Conservation (phyloP, 2,329 filamentous ascomycete genomes). For the Phialocephala sp. region DNA sequence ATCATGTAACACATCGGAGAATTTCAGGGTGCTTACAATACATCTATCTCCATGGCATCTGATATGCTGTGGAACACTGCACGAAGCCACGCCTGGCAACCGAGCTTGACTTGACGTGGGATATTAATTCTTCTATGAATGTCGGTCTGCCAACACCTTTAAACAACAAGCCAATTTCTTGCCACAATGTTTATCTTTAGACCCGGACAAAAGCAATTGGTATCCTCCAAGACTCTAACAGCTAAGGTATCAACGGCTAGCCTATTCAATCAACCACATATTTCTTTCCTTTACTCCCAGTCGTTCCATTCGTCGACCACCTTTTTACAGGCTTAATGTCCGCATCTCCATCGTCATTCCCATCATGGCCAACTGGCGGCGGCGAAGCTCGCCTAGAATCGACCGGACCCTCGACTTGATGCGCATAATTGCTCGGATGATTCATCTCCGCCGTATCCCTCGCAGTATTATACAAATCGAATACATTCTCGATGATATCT, state of each 20-base stretch:
- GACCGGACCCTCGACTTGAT: conserved; percentile 27
- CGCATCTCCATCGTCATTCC: neutral
- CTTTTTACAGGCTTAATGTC: neutral
- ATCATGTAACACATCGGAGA: neutral
- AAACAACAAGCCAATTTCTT: neutral
- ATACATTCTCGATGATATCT: conserved; percentile 33
- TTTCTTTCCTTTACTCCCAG: conserved; percentile 9
- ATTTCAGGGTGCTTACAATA: neutral
- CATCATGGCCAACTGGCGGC: neutral
- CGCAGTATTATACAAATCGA: conserved; percentile 37
- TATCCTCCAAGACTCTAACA: conserved; percentile 9
- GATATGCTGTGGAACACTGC: neutral
- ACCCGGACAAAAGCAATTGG: neutral
- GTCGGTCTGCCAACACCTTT: neutral
- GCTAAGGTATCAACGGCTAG: neutral
- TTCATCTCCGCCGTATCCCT: conserved; percentile 40
- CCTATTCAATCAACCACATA: conserved; percentile 18
- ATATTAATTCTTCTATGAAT: conserved; percentile 5
- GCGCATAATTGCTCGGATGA: conserved; percentile 34
- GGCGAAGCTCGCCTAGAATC: neutral
- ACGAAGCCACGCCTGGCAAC: neutral
- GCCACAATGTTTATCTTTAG: neutral
- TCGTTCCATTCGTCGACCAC: neutral
- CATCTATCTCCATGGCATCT: neutral
- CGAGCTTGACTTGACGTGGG: neutral